Conservation (phyloP, 495 filamentous ascomycete genomes). For the Aspergillus steynii region DNA sequence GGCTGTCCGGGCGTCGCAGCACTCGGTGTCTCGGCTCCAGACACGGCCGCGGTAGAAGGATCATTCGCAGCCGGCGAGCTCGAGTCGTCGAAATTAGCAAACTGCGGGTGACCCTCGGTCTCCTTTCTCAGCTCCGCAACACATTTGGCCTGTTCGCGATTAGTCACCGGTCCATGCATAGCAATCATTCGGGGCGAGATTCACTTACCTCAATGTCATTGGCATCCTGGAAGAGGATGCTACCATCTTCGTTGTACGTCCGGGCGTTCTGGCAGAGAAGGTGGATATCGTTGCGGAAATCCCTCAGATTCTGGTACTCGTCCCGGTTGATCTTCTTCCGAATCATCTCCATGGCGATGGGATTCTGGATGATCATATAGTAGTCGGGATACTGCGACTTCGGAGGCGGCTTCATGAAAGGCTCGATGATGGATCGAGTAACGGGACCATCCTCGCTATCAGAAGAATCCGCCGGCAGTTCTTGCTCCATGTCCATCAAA, state of each 20-base stretch:
- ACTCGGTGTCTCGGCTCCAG: conserved; percentile 70
- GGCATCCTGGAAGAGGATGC: conserved; percentile 86
- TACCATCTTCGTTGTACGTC: conserved; percentile 94
- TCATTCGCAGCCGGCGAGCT: conserved; percentile 54
- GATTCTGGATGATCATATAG: conserved; percentile 85
- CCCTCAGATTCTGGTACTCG: conserved; percentile 78
- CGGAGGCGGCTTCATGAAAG: conserved; percentile 89
- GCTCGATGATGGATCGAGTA: conserved; percentile 82
- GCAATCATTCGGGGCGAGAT: conserved; percentile 4
- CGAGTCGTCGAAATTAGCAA: conserved; percentile 68
- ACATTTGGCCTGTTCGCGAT: conserved; percentile 59
- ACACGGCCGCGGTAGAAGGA: conserved; percentile 63
- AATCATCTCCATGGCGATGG: conserved; percentile 92
- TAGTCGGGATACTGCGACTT: conserved; percentile 88
- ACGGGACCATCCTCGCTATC: conserved; percentile 60
- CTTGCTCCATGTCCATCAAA: conserved; percentile 74
- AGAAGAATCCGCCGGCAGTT: conserved; percentile 57
- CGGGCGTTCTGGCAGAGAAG: conserved; percentile 86
- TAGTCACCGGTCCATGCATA: conserved; percentile 22
- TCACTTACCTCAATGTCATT: conserved; percentile 83
- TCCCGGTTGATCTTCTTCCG: conserved; percentile 90
- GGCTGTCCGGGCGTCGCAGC: conserved; percentile 54
- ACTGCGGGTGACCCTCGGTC: conserved; percentile 68
- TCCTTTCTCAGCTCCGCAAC: conserved; percentile 66
- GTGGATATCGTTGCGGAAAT: conserved; percentile 79